phyloP scores from a whole-genome alignment of 169 alveolate genomes.

The Plasmodium gonderi region DNA sequence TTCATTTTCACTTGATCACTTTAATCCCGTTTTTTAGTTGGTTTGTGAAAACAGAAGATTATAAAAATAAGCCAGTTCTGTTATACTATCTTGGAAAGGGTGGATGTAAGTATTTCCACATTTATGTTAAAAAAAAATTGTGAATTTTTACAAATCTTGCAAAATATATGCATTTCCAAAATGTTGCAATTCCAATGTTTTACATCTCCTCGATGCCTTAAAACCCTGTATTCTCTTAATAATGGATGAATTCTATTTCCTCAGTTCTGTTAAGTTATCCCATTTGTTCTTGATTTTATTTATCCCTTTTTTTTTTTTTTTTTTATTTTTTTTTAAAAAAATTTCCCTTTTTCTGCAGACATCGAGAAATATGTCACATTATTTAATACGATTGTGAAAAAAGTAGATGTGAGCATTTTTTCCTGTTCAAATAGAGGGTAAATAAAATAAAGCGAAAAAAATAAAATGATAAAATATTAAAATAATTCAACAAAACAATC shows the following conservation, averaged over 20 bases:
- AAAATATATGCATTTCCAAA: not conserved
- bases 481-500: too few relatives aligned
- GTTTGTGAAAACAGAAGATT: conserved; percentile 22
- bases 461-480: not conserved
- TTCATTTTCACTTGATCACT: not conserved
- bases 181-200: not conserved
- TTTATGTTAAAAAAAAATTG: not conserved
- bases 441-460: not conserved
- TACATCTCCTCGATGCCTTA: not conserved
- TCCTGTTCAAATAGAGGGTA: conserved; percentile 70
- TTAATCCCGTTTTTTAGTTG: conserved; percentile 7
- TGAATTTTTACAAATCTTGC: not conserved
- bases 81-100: conserved; percentile 58
- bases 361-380: not conserved
- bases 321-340: not conserved
- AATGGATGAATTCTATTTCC: too few relatives aligned
- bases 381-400: not conserved
- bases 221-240: too few relatives aligned
- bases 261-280: not conserved
- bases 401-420: conserved; percentile 36
- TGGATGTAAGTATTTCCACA: conserved; percentile 1
- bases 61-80: conserved; percentile 29
- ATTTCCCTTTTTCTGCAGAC: not conserved
- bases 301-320: not conserved
- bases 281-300: not conserved